A percentile compares a stretch with the other conserved stretches of the same genome.
Conservation (phyloP, 2,329 filamentous ascomycete species). For the Aspergillus sp. region DNA sequence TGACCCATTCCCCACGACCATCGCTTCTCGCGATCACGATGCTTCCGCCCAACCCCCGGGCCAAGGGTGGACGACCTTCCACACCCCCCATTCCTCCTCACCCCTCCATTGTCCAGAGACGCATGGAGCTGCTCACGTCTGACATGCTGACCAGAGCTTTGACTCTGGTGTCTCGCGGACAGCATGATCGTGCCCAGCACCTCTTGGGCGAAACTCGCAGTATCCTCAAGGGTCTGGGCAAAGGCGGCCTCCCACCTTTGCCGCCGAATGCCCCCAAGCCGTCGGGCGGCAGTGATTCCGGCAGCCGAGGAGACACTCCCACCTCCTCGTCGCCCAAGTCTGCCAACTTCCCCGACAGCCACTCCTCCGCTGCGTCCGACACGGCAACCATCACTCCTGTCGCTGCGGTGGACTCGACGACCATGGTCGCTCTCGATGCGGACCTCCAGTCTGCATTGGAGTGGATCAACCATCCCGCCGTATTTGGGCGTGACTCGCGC, state of each 20-base stretch:
- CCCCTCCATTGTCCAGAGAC: constrained; percentile 87
- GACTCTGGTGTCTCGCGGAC: constrained; percentile 82
- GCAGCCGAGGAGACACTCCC: constrained; percentile 34
- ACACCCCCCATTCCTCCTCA: constrained; percentile 89
- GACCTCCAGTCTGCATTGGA: constrained; percentile 88
- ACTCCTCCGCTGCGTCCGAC: constrained; percentile 30
- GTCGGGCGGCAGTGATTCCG: constrained; percentile 40
- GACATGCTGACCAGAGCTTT: constrained; percentile 95
- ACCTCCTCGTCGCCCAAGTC: constrained; percentile 35
- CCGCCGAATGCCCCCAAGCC: constrained; percentile 49
- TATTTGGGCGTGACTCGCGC: constrained; percentile 87
- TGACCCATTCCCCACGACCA: constrained; percentile 80
- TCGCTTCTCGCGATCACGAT: constrained; percentile 94
- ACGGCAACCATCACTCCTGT: constrained; percentile 49
- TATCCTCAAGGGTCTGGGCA: constrained; percentile 92
- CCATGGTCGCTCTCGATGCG: constrained; percentile 80
- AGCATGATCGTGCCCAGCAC: constrained; percentile 90
- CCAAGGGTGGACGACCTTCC: constrained; percentile 51
- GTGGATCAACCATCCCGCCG: constrained; percentile 95
- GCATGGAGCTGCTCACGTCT: constrained; percentile 95
- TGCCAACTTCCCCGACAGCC: constrained; percentile 27
- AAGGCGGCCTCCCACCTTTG: constrained; percentile 87
- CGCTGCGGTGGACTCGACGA: constrained; percentile 75
- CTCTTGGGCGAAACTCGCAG: constrained; percentile 88
- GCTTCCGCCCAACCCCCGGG: constrained; percentile 64